phyloP scores from a whole-genome alignment of 345 rosid genomes.

The Pistacia integerrima region DNA sequence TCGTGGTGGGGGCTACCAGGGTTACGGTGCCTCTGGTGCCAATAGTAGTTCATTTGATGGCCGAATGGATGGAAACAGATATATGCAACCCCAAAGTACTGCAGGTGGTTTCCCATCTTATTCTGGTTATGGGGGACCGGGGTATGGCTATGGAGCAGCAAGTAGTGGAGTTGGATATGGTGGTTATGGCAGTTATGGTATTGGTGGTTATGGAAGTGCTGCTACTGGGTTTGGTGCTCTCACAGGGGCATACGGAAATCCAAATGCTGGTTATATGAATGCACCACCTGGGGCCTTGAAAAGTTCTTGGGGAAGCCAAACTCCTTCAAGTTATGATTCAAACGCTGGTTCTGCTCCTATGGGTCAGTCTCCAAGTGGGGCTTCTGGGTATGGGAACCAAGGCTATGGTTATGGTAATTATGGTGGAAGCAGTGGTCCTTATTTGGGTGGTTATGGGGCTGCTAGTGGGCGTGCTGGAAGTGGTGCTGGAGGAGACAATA shows the following conservation, averaged over 20 bases:
- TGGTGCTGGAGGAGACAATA: constrained; percentile 29
- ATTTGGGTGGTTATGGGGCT: constrained; percentile 32
- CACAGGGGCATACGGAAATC: constrained; percentile 38
- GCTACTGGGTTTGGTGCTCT: constrained; percentile 31
- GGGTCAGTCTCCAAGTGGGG: constrained; percentile 26
- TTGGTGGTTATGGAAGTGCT: constrained; percentile 36
- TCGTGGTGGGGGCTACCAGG: constrained; percentile 33
- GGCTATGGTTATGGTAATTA: constrained; percentile 36
- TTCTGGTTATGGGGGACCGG: constrained; percentile 30
- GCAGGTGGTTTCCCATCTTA: constrained; percentile 32
- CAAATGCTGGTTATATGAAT: constrained; percentile 17
- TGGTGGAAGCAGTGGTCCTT: constrained; percentile 36
- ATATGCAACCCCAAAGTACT: constrained; percentile 32
- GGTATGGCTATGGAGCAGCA: constrained; percentile 39
- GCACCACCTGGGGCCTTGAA: constrained; percentile 26
- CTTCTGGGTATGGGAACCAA: constrained; percentile 36
- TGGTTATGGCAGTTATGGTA: constrained; percentile 35
- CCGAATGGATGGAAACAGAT: constrained; percentile 36
- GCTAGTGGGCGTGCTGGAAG: constrained; percentile 28
- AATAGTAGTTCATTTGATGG: constrained; percentile 26
- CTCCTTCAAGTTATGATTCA: constrained; percentile 32
- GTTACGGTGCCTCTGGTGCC: constrained; percentile 26
- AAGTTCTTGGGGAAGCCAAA: constrained; percentile 34
- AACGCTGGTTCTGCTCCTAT: constrained; percentile 25
- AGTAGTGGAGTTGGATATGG: constrained; percentile 35